Evolutionary conservation across 2,329 filamentous ascomycete genomes (phyloP).

Genomic region (Botrytis fabae): DNA sequence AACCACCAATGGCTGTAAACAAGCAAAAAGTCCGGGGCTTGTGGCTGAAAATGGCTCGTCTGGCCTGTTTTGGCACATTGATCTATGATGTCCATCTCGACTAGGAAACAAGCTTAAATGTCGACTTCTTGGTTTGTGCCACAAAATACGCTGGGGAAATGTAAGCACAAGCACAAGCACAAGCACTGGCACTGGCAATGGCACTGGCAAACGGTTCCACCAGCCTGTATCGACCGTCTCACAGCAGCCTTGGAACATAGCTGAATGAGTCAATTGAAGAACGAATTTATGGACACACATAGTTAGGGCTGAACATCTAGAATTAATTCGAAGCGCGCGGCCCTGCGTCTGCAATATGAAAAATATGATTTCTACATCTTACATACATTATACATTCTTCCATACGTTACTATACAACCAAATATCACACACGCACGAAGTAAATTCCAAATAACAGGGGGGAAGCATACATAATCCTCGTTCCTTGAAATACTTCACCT

Average conservation of each 20-base stretch:
- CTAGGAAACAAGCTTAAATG: slow-evolving; percentile 21
- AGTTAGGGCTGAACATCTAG: slow-evolving; percentile 21
- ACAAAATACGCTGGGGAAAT: slow-evolving; percentile 9
- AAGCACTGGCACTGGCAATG: slow-evolving; percentile 1
- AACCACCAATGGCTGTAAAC: background rate
- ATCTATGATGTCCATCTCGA: slow-evolving; percentile 1
- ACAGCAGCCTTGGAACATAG: slow-evolving; percentile 18
- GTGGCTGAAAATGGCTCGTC: slow-evolving; percentile 24
- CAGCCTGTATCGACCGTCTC: slow-evolving; percentile 4
- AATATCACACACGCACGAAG: background rate
- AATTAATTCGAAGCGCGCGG: slow-evolving; percentile 20
- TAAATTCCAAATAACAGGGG: background rate
- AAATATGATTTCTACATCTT: background rate
- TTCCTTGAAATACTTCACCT: background rate
- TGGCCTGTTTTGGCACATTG: slow-evolving; percentile 12
- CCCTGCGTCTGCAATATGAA: slow-evolving; percentile 17
- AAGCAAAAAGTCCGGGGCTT: slow-evolving; percentile 10
- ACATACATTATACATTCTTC: background rate
- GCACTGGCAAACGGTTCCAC: slow-evolving; percentile 17
- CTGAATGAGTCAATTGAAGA: slow-evolving; percentile 16
- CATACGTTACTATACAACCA: background rate
- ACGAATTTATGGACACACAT: background rate
- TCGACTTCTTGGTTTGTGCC: slow-evolving; percentile 11
- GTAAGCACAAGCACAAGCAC: background rate
- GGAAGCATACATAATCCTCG: background rate